Base-by-base conservation (phyloP, 441 rosid genomes). In the Biscutella auriculata region DNA sequence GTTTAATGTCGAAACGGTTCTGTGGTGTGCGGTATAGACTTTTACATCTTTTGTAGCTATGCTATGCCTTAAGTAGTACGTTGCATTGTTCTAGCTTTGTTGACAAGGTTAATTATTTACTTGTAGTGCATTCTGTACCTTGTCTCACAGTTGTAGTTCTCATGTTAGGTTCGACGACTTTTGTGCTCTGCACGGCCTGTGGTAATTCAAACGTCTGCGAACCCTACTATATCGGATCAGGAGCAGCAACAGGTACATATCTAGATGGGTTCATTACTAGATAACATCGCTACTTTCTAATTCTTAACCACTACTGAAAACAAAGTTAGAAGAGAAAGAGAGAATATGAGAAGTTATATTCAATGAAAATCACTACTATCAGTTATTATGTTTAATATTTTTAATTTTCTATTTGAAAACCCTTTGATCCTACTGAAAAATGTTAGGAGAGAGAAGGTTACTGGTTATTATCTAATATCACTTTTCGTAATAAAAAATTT, bases 191-290 rank as follows among this genome's bases (percentile, higher is more conserved):
- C 97, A 48, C 81, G 80, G 67, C 85, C 96, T 39, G 92, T 90
- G 67, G 95, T 91, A 32, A 75, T 90, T 73, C 95, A 90, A 56
- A 85, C 94, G 55, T 76, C 97, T 50, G 78, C 70, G 57, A 85
- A 81, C 66, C 89, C 96, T 42, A 84, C 81, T 68, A 75, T 85
- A 62, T 78, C 96, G 28, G 97, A 94, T 63, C 97, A 90, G 76
- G 99, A 94, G 67, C 83, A 85, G 63, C 99, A 94, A 71, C 97
- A 94, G 97, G 99, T 87, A 75, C 36, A 23, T 19, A 73, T 6
- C 15, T 23, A 47, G 60, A 28, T n/a, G 12, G 61, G 40, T 34
- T 11, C 33, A 54, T 27, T 53, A 16, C 57, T 61, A n/a, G 42
- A 51, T 19, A 33, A 34, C 21, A 26, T 16, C 15, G 44, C 33